Evolutionary conservation across 192 early-diverging fungal species (phyloP).

Genomic region (Gamsiella multidivaricata): DNA sequence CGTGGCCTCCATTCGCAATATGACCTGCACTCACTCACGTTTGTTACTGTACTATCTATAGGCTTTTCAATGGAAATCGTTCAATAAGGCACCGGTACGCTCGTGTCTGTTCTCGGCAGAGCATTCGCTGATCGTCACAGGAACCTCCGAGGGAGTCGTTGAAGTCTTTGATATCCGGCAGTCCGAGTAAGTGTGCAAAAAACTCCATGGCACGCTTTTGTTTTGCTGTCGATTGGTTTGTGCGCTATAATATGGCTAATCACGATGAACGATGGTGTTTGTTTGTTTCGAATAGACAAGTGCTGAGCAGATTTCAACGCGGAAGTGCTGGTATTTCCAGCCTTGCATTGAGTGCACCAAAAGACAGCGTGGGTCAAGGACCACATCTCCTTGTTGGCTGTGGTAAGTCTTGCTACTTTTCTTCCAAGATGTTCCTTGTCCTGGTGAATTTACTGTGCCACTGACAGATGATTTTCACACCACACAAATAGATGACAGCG

Average conservation of each 20-base stretch:
- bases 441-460: too few species aligned
- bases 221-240: background rate
- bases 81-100: slow-evolving; percentile 32
- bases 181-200: slow-evolving; percentile 48
- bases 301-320: slow-evolving; percentile 40
- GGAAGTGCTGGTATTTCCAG: slow-evolving; percentile 43
- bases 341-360: slow-evolving; percentile 10
- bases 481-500: slow-evolving; percentile 30
- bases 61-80: slow-evolving; percentile 54
- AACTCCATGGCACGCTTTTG: background rate
- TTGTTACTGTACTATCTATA: background rate
- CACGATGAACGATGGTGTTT: too few species aligned
- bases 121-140: slow-evolving; percentile 45
- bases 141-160: slow-evolving; percentile 60
- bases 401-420: slow-evolving; percentile 23
- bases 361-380: background rate
- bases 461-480: too few species aligned
- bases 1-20: too few species aligned
- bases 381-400: slow-evolving; percentile 33
- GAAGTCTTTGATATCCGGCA: slow-evolving; percentile 58
- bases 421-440: too few species aligned
- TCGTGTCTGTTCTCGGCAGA: slow-evolving; percentile 53
- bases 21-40: background rate
- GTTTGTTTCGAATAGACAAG: slow-evolving; percentile 1
- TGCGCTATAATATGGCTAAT: too few species aligned